These are phyloP conservation scores for Blastocladiella britannica DNA, from an alignment of 192 early-diverging fungal genomes.

Conservation along the genomic window DNA sequence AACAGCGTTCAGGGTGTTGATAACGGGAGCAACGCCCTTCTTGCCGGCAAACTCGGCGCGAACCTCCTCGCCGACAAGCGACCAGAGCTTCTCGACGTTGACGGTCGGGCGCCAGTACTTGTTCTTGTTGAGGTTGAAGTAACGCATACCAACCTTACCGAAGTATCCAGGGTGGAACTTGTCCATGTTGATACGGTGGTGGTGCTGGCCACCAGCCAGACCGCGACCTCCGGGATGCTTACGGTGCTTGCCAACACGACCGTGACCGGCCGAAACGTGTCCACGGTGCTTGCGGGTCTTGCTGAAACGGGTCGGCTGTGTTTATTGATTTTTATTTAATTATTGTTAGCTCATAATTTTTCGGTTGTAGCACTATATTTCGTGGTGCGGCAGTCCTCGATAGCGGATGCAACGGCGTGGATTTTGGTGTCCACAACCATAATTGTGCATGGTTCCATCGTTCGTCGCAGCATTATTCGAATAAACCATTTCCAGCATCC, in stretches of 20 bases:
- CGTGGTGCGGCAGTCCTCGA: too few species aligned
- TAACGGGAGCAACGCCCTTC: slow-evolving; percentile 77
- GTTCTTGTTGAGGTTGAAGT: slow-evolving; percentile 93
- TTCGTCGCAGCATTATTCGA: too few species aligned
- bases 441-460: too few species aligned
- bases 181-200: slow-evolving; percentile 99
- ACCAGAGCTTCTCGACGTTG: slow-evolving; percentile 90
- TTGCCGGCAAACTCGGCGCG: slow-evolving; percentile 57
- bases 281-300: slow-evolving; percentile 93
- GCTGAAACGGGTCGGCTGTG: slow-evolving; percentile 59
- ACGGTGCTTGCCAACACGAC: slow-evolving; percentile 97
- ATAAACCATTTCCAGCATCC: too few species aligned
- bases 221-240: slow-evolving; percentile 99
- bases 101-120: slow-evolving; percentile 61
- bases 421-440: too few species aligned
- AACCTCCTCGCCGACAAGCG: slow-evolving; percentile 68
- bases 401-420: too few species aligned
- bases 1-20: slow-evolving; percentile 55
- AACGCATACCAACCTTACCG: slow-evolving; percentile 99
- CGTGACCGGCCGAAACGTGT: slow-evolving; percentile 99
- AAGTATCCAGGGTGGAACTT: slow-evolving; percentile 99
- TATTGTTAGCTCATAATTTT: too few species aligned
- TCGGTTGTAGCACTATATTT: too few species aligned
- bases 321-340: too few species aligned
- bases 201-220: slow-evolving; percentile 99